phyloP scores from a whole-genome alignment of 148 eudicot species.

The Silene latifolia region DNA sequence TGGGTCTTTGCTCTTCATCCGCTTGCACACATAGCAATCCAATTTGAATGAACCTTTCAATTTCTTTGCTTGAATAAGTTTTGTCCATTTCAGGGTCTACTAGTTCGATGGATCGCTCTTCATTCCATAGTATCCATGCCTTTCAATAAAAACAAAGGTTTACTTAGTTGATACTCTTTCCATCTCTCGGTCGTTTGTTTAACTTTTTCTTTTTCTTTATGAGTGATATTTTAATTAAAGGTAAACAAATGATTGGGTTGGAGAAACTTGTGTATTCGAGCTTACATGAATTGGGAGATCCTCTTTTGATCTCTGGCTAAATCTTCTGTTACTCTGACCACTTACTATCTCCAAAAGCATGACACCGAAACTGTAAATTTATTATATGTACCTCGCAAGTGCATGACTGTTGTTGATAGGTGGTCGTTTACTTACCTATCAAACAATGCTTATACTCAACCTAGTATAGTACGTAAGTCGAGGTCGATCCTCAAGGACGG shows the following conservation, averaged over 20 bases:
- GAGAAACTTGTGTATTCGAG: background rate
- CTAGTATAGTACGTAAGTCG: no score
- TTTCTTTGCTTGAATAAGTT: slow-evolving; percentile 12
- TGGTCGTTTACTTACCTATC: no score
- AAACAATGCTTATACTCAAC: no score
- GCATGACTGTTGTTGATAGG: no score
- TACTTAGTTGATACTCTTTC: background rate
- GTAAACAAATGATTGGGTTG: no score
- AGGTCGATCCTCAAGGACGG: no score
- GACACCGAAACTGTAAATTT: slow-evolving; percentile 46
- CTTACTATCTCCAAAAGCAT: slow-evolving; percentile 25
- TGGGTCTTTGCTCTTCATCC: slow-evolving; percentile 16
- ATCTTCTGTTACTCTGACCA: slow-evolving; percentile 18
- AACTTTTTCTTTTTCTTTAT: no score
- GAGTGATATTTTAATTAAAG: no score
- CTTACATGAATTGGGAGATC: slow-evolving; percentile 18
- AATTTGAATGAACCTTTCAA: slow-evolving; percentile 22
- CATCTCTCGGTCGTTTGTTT: background rate
- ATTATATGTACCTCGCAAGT: no score
- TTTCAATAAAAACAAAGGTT: background rate
- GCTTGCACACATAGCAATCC: slow-evolving; percentile 25
- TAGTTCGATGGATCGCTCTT: slow-evolving; percentile 2
- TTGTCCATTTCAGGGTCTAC: slow-evolving; percentile 8
- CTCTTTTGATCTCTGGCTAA: background rate
- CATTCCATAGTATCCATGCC: slow-evolving; percentile 28